These are phyloP conservation scores for Periconia digitata DNA, from an alignment of 2,329 filamentous ascomycete genomes.

Conservation along the genomic window DNA sequence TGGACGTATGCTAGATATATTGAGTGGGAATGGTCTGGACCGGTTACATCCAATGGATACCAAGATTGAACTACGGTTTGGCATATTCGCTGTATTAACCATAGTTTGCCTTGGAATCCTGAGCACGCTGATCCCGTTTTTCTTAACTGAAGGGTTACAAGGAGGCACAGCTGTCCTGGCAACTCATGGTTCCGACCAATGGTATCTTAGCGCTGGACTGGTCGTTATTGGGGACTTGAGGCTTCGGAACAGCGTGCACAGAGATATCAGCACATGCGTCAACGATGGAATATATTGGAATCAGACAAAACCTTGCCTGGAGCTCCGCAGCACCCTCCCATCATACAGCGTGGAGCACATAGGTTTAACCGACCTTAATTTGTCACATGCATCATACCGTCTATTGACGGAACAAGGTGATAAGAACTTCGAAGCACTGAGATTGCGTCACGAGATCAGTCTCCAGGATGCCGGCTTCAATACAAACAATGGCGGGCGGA, in stretches of 20 bases:
- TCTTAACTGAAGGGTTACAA: neutral
- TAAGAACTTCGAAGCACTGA: neutral
- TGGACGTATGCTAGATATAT: neutral
- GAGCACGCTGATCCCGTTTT: neutral
- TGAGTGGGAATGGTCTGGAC: neutral
- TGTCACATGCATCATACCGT: neutral
- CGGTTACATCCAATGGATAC: neutral
- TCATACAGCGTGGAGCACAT: neutral
- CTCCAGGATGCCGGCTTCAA: neutral
- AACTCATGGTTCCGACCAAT: neutral
- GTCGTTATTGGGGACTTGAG: no score
- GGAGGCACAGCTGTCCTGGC: neutral
- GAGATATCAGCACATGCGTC: neutral
- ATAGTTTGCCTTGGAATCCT: neutral
- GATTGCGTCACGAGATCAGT: neutral
- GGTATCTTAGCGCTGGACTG: no score
- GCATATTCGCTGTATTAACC: neutral
- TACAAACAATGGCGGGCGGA: neutral
- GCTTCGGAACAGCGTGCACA: neutral
- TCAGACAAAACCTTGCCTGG: neutral
- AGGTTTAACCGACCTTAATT: neutral
- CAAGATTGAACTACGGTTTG: neutral
- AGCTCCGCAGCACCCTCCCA: neutral
- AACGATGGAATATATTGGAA: neutral
- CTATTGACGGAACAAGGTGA: neutral